Evolutionary conservation across 2,329 filamentous ascomycete genomes (phyloP), one percentile per base, ranked within the genome.

Genomic region (Sporothrix euskadiensis): DNA sequence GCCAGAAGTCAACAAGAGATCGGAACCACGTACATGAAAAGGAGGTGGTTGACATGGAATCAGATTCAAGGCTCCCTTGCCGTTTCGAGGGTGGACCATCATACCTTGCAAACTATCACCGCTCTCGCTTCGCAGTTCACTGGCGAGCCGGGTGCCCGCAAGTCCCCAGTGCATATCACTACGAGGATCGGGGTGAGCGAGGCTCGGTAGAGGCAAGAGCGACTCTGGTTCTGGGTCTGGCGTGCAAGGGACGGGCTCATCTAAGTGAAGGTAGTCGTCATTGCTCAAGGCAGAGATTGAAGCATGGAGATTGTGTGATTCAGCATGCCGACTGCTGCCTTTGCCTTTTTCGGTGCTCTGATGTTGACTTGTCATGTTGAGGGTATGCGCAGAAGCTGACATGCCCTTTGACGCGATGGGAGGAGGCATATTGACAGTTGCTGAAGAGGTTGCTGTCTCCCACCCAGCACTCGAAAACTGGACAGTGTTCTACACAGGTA

Each of bases 1-100:
- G 71, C 71, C 57, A 66, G 32, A 56, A 32, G 71, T 72, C 71
- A 72, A 72, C 71, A 57, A 66, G 44, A 49, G 59, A 30, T 44
- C 30, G 32, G 71, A 44, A 26, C 47, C 59, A 66, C 57, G 44
- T 66, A 44, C 22, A 22, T 14, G 22, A 2, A 12, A 19, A 35
- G 47, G 52, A 59, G 69, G 26, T 26, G 54, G 44, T 16, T 12
- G 57, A 19, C 16, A 61, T 35, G 56, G 54, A 39, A 16, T 26
- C 4, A 30, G 30, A 30, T 26, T 30, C 12, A 44, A 14, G 35
- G 35, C 5, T 49, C 19, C 4, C 5, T n/a, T 61, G 39, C 1
- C 22, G 26, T 26, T 39, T 41, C 35, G 39, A 47, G n/a, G 69
- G 12, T 30, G 41, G 44, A 30, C 59, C 59, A 30, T 44, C 71